These are phyloP conservation scores for Thuja plicata DNA, from an alignment of 83 land plant genomes.

Conservation along the genomic window DNA sequence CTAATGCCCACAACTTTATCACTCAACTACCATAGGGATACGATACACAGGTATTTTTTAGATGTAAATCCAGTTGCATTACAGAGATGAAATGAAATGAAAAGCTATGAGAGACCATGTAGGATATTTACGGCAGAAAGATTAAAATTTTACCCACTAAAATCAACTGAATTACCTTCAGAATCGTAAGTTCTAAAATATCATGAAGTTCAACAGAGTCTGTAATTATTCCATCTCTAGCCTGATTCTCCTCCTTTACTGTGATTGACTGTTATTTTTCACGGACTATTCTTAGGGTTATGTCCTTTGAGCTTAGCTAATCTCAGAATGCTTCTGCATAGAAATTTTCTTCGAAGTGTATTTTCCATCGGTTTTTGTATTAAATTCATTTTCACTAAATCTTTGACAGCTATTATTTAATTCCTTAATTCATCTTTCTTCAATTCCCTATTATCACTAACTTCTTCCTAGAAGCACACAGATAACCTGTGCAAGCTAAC, in stretches of 20 bases:
- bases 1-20: conserved; percentile 15
- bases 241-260: too few species aligned
- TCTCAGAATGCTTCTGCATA: neutral
- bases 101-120: neutral
- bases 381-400: too few species aligned
- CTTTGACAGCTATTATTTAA: too few species aligned
- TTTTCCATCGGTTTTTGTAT: neutral
- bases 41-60: conserved; percentile 13
- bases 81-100: neutral
- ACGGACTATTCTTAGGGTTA: too few species aligned
- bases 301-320: too few species aligned
- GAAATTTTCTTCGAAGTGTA: neutral
- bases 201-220: neutral
- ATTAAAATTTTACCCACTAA: neutral
- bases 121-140: too few species aligned
- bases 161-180: too few species aligned
- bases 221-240: neutral
- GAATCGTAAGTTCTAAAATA: neutral
- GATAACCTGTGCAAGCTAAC: neutral
- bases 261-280: too few species aligned
- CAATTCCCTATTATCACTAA: too few species aligned
- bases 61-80: too few species aligned
- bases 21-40: conserved; percentile 16
- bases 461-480: neutral
- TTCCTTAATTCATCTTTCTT: neutral